Base-by-base conservation (phyloP, 2,329 filamentous ascomycete genomes). In the Colletotrichum trifolii region DNA sequence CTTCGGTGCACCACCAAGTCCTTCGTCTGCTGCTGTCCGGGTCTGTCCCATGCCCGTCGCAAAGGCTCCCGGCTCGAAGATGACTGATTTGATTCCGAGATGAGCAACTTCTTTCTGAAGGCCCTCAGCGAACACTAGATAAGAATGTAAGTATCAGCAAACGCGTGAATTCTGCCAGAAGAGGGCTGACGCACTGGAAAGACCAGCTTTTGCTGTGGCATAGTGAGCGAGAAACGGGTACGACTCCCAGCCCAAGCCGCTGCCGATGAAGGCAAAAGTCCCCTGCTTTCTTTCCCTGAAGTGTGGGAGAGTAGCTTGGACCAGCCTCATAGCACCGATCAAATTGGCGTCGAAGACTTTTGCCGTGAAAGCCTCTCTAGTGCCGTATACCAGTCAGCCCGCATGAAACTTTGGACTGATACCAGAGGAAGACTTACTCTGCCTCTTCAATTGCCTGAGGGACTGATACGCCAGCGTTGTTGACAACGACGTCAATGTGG, bases 401-500 rank as follows among this genome's bases (percentile, higher is more conserved):
- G 43, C 9, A 53, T 15, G 7, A 8, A 38, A 38, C 11, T 12
- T 12, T 25, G 10, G 17, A 4, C 33, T 11, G 5, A 8, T 25
- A 25, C 25, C 25, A 25, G 25, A 25, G 25, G 25, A 25, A 25
- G 25, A 70, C 73, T 46, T 67, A 77, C 76, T 69, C 65, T 9
- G 74, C 71, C 36, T 78, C 76, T 12, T 78, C 76, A 35, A 69
- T 69, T 13, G 67, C 67, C 10, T 69, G 71, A 46, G 73, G 58
- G 58, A 6, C 66, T 39, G 25, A 57, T 7, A 45, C 43, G 15
- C 64, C 58, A 8, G 76, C 77, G 48, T 60, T 56, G 34, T 67
- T 55, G n/a, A 71, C 69, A 40, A 74, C 72, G 11, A 13, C 13
- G 9, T 64, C 58, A 10, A 73, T 46, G 87, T 80, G 69, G 88